phyloP scores from a whole-genome alignment of 2,329 filamentous ascomycete species.

The Tolypocladium inflatum region DNA sequence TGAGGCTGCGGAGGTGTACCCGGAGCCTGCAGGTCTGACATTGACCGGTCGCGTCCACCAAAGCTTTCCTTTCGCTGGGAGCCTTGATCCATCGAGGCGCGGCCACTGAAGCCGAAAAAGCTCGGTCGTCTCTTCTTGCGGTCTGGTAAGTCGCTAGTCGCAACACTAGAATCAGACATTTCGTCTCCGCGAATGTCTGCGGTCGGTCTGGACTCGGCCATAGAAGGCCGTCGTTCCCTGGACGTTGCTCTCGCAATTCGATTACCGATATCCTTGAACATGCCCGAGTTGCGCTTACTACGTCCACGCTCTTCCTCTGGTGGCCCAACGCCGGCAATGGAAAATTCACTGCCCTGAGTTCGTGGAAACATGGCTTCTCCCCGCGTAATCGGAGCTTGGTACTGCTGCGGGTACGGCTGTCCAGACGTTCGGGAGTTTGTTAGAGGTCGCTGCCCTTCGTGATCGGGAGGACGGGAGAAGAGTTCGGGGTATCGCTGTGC shows the following conservation, averaged over 20 bases:
- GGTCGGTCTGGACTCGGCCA: conserved; percentile 9
- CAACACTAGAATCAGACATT: conserved; percentile 29
- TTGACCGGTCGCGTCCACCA: conserved; percentile 5
- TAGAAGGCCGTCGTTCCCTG: conserved; percentile 19
- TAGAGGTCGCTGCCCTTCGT: conserved; percentile 4
- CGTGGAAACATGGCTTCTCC: conserved; percentile 25
- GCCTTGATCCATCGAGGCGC: conserved; percentile 12
- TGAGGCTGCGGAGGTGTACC: conserved; percentile 11
- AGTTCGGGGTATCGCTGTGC: conserved; percentile 39
- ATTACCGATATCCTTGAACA: conserved; percentile 44
- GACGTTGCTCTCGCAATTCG: conserved; percentile 26
- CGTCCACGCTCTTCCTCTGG: conserved; percentile 25
- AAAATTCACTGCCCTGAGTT: conserved; percentile 28
- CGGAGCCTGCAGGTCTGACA: conserved; percentile 5
- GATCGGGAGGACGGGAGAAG: conserved; percentile 21
- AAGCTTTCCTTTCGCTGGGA: not conserved
- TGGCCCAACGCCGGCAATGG: conserved; percentile 24
- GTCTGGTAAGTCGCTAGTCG: conserved; percentile 25
- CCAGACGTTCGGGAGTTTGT: conserved; percentile 4
- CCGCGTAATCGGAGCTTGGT: conserved; percentile 7
- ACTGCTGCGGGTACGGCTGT: conserved; percentile 7
- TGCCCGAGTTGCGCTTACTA: conserved; percentile 27
- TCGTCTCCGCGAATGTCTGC: conserved; percentile 24
- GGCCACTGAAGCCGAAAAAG: conserved; percentile 24
- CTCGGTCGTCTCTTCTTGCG: conserved; percentile 28